Conservation (phyloP, 1,139 yeast species). For the Yarrowia galli region DNA sequence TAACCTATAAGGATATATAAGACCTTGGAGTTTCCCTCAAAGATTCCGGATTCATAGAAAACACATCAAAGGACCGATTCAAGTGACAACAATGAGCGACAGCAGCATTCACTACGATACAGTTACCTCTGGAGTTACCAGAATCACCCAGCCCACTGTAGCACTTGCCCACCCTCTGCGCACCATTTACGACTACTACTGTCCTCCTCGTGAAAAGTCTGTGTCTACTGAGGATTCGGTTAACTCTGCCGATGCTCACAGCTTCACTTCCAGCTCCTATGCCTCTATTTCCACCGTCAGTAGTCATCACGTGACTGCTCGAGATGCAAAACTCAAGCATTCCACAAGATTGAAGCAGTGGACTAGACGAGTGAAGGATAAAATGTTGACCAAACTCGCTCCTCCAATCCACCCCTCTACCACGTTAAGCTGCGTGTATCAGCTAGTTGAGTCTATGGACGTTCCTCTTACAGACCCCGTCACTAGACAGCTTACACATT, state of each 20-base stretch:
- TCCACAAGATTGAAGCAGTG: conserved; percentile 1
- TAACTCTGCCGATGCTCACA: neutral
- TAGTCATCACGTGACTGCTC: neutral
- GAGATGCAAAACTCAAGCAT: neutral
- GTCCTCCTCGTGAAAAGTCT: neutral
- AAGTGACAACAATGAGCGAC: neutral
- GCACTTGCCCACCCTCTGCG: neutral
- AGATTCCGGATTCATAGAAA: neutral
- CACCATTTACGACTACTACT: neutral
- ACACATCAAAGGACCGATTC: neutral
- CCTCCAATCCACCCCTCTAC: conserved; percentile 9
- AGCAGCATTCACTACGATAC: conserved; percentile 7
- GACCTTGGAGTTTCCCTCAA: neutral
- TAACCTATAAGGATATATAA: neutral
- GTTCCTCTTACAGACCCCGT: neutral
- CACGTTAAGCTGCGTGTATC: neutral
- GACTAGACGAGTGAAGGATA: neutral
- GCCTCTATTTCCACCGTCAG: conserved; percentile 10
- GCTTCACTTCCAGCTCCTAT: conserved; percentile 7
- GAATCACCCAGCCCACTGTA: neutral
- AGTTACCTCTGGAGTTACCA: neutral
- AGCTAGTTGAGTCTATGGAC: conserved; percentile 10
- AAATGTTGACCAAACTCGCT: neutral
- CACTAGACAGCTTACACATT: conserved; percentile 1
- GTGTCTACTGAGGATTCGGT: neutral